A percentile compares a stretch with the other conserved stretches of the same genome.
phyloP scores from a whole-genome alignment of 768 basidiomycete genomes.

The Kwoniella newhampshirensis region DNA sequence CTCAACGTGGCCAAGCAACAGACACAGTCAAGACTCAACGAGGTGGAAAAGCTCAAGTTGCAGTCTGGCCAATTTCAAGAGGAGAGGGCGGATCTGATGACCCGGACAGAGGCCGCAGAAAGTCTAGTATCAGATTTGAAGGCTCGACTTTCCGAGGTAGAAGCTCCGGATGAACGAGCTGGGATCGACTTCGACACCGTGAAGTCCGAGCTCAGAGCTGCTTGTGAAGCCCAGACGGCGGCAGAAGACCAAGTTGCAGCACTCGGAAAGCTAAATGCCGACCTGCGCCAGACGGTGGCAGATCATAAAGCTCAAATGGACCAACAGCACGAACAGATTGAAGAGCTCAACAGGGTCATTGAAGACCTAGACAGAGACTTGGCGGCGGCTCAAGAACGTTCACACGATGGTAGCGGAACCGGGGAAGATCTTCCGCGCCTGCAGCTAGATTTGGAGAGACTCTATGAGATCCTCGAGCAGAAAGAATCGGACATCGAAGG shows the following conservation, averaged over 20 bases:
- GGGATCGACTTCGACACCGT: slow-evolving; percentile 1
- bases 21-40: slow-evolving; percentile 1
- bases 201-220: slow-evolving; percentile 12
- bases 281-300: slow-evolving; percentile 2
- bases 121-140: slow-evolving; percentile 16
- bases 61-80: slow-evolving; percentile 9
- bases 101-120: slow-evolving; percentile 11
- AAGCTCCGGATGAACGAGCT: neutral
- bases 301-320: slow-evolving; percentile 25
- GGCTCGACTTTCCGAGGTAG: neutral
- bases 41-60: slow-evolving; percentile 13
- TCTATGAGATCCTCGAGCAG: slow-evolving; percentile 18
- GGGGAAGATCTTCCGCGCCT: slow-evolving; percentile 20
- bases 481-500: slow-evolving; percentile 37
- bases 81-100: slow-evolving; percentile 16
- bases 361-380: slow-evolving; percentile 20
- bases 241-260: slow-evolving; percentile 10
- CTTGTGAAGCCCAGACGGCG: slow-evolving; percentile 6
- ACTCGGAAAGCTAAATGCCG: slow-evolving; percentile 9
- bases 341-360: slow-evolving; percentile 18
- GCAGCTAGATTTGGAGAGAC: slow-evolving; percentile 19
- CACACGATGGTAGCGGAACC: neutral
- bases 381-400: slow-evolving; percentile 1
- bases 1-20: slow-evolving; percentile 8
- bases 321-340: slow-evolving; percentile 24